Percentiles rank a stretch among this genome's conserved stretches.
Conservation (phyloP, 768 basidiomycete species). For the Mycena galopus region DNA sequence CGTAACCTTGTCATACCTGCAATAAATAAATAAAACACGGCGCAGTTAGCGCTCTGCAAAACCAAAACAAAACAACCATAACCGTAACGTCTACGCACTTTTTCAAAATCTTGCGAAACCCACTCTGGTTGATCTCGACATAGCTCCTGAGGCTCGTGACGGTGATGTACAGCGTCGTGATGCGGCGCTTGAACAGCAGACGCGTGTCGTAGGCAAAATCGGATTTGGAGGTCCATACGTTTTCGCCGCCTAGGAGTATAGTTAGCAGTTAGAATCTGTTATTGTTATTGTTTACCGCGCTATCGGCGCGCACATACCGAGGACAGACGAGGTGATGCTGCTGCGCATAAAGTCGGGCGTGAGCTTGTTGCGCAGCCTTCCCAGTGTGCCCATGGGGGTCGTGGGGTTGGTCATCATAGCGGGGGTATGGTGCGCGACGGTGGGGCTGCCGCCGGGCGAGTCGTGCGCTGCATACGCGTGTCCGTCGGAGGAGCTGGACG, state of each 20-base stretch:
- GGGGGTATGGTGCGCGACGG: too few relatives aligned
- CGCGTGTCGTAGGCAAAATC: conserved; percentile 88
- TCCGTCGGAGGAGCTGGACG: conserved; percentile 61
- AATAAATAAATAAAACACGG: too few relatives aligned
- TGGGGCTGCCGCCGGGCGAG: conserved; percentile 3
- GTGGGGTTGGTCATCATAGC: too few relatives aligned
- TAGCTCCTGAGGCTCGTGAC: conserved; percentile 86
- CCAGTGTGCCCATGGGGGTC: conserved; percentile 45
- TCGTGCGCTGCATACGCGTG: conserved; percentile 32
- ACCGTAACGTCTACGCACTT: too few relatives aligned
- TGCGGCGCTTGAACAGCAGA: conserved; percentile 89
- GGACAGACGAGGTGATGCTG: conserved; percentile 57
- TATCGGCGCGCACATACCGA: too few relatives aligned
- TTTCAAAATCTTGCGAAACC: conserved; percentile 95
- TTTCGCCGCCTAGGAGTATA: too few relatives aligned
- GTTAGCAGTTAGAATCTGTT: too few relatives aligned
- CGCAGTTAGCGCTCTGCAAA: too few relatives aligned
- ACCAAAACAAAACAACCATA: too few relatives aligned
- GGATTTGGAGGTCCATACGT: conserved; percentile 84
- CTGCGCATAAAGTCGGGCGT: conserved; percentile 59
- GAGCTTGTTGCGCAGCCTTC: conserved; percentile 62
- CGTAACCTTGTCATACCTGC: conserved; percentile 96
- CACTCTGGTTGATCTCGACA: conserved; percentile 92
- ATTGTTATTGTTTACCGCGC: too few relatives aligned
- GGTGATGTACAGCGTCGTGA: conserved; percentile 85